Evolutionary conservation across 1,284 basidiomycete genomes (phyloP).

Genomic region (Leccinum pallidistipes): DNA sequence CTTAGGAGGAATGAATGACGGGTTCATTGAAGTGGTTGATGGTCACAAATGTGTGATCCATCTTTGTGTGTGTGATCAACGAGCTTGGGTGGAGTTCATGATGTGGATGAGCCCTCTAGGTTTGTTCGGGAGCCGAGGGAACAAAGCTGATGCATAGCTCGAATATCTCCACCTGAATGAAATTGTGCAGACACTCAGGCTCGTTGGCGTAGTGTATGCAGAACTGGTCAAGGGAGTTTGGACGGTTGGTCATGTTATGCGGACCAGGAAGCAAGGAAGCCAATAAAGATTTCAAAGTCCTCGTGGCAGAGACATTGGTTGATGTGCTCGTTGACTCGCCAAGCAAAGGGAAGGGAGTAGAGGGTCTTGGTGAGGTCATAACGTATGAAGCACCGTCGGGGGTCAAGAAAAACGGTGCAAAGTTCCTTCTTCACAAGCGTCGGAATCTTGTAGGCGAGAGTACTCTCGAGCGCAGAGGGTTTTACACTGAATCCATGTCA

Average conservation of each 20-base stretch:
- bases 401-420: constrained; percentile 94
- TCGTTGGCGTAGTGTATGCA: constrained; percentile 91
- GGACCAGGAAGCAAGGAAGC: constrained; percentile 93
- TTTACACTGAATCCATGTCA: constrained; percentile 87
- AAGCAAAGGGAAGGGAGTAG: constrained; percentile 75
- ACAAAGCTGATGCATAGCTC: constrained; percentile 71
- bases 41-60: constrained; percentile 92
- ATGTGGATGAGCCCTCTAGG: constrained; percentile 95
- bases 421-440: constrained; percentile 92
- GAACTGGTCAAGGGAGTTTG: constrained; percentile 95
- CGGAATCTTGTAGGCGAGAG: constrained; percentile 84
- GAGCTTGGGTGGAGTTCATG: constrained; percentile 90
- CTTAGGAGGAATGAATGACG: constrained; percentile 91
- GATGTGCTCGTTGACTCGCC: constrained; percentile 90
- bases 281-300: constrained; percentile 89
- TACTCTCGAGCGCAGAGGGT: constrained; percentile 73
- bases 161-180: constrained; percentile 72
- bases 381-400: constrained; percentile 81
- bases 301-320: constrained; percentile 93
- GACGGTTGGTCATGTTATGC: constrained; percentile 80
- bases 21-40: constrained; percentile 91
- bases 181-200: constrained; percentile 79
- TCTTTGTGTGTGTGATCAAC: constrained; percentile 84
- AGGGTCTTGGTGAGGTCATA: constrained; percentile 93
- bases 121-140: constrained; percentile 76